Base-by-base conservation (phyloP, 2,329 filamentous ascomycete species). In the Calonectria naviculata region DNA sequence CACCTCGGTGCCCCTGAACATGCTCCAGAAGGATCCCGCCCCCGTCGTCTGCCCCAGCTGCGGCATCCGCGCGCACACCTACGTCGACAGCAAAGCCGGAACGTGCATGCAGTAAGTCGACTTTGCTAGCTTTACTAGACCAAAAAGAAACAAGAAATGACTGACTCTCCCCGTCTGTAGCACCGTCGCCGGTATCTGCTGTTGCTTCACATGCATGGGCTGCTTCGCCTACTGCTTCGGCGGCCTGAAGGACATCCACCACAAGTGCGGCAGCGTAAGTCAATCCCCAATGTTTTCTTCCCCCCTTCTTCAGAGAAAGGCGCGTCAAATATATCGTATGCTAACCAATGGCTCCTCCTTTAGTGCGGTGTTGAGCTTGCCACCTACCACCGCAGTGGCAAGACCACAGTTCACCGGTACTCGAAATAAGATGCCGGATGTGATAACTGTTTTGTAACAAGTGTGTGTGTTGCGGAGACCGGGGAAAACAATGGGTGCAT, bases 241-340 rank as follows among this genome's bases (percentile, higher is more conserved):
- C 12, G 63, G 47, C 0, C 47, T 75, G 12, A 78, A 78, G 46
- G 73, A 78, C 62, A 76, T 76, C 5, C 54, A 73, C n/a, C 77
- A 78, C 65, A 42, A 62, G 13, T 78, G 77, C 31, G 65, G 72
- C 15, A 73, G 75, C 17, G 76, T 78, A 67, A 67, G 75, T 70
- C 6, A 8, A 12, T 9, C 15, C 19, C 0, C 21, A 5, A 41
- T 41, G 13, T n/a, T 5, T 12, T 13, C 5, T n/a, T 3, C 19
- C 2, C 8, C 26, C 28, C 21, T 10, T 29, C 4, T 28, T 42
- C 13, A 12, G 3, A 4, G 9, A 34, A 7, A 13, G 3, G 2
- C 1, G 15, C 15, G 9, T 60, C 73, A n/a, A n/a, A n/a, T n/a
- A n/a, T n/a, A n/a, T n/a, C 4, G 75, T 29, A 21, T 1, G 21